Conservation (phyloP, 1,284 basidiomycete genomes). For the Mycosarcoma mackinlayi region DNA sequence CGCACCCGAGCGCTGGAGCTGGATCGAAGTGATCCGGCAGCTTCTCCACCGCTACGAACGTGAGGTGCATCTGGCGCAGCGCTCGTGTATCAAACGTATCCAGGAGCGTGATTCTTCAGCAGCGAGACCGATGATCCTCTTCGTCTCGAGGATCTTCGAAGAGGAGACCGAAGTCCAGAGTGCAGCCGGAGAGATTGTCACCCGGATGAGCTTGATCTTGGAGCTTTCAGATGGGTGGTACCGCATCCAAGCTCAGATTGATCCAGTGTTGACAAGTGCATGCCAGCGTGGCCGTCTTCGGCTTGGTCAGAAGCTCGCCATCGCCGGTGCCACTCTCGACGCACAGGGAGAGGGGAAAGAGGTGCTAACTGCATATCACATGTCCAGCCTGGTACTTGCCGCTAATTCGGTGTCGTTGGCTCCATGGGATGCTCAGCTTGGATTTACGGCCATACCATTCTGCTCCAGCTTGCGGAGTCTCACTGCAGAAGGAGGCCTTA, state of each 20-base stretch:
- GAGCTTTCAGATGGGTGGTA: slow-evolving; percentile 99
- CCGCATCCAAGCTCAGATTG: slow-evolving; percentile 79
- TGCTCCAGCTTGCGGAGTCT: slow-evolving; percentile 83
- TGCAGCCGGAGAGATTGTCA: slow-evolving; percentile 5
- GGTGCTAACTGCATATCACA: slow-evolving; percentile 81
- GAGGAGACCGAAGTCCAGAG: slow-evolving; percentile 35
- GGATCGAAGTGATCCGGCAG: slow-evolving; percentile 76
- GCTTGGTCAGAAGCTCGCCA: slow-evolving; percentile 83
- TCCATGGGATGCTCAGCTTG: slow-evolving; percentile 87
- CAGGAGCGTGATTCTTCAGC: slow-evolving; percentile 80
- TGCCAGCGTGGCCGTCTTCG: slow-evolving; percentile 76
- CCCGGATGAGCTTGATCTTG: slow-evolving; percentile 68
- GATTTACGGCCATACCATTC: slow-evolving; percentile 76
- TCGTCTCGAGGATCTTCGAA: slow-evolving; percentile 77
- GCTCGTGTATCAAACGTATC: slow-evolving; percentile 82
- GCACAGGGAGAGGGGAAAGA: slow-evolving; percentile 77
- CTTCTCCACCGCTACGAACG: slow-evolving; percentile 90
- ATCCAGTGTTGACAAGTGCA: slow-evolving; percentile 79
- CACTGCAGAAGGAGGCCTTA: slow-evolving; percentile 81
- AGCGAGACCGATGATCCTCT: slow-evolving; percentile 81
- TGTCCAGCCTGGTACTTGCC: slow-evolving; percentile 76
- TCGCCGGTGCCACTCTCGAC: slow-evolving; percentile 76
- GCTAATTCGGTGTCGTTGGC: slow-evolving; percentile 88
- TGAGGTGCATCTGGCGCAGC: slow-evolving; percentile 81
- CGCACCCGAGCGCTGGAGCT: slow-evolving; percentile 43